Percentiles rank a stretch among this genome's conserved stretches.
These are phyloP conservation scores for Coccomyxa sp. DNA, from an alignment of 139 green algal genomes.

Conservation along the genomic window DNA sequence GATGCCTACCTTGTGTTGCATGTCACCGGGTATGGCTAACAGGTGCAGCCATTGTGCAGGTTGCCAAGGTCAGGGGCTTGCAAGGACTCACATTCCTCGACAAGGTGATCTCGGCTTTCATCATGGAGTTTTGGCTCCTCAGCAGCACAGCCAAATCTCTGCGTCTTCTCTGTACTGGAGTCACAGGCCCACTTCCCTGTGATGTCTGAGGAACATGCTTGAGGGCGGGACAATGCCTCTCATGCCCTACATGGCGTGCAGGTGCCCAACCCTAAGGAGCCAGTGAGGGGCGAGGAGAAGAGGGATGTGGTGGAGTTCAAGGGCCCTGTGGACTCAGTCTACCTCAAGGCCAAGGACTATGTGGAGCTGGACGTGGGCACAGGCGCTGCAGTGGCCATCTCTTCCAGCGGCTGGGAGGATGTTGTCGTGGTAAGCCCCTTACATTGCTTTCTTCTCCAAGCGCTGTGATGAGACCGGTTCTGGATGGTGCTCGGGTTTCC, in stretches of 20 bases:
- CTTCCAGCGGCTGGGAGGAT: constrained; percentile 39
- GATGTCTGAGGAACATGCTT: neutral
- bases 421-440: constrained; percentile 28
- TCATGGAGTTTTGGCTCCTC: too few species aligned
- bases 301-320: constrained; percentile 60
- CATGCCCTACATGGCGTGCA: neutral
- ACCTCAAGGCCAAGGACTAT: constrained; percentile 65
- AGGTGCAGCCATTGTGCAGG: too few species aligned
- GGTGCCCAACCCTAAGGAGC: neutral
- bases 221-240: neutral
- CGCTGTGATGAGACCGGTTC: neutral
- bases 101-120: constrained; percentile 46
- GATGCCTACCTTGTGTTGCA: too few species aligned
- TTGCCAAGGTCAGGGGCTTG: constrained; percentile 59
- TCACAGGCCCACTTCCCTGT: neutral
- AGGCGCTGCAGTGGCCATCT: constrained; percentile 49
- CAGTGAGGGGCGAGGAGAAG: constrained; percentile 28
- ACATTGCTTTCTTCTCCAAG: neutral
- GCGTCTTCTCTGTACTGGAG: too few species aligned
- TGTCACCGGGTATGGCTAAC: too few species aligned
- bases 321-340: constrained; percentile 77
- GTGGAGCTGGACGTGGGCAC: constrained; percentile 81
- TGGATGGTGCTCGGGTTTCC: too few species aligned
- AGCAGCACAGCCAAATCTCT: too few species aligned
- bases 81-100: constrained; percentile 84